Conservation (phyloP, 2,329 filamentous ascomycete genomes). For the Blastomyces silverae region DNA sequence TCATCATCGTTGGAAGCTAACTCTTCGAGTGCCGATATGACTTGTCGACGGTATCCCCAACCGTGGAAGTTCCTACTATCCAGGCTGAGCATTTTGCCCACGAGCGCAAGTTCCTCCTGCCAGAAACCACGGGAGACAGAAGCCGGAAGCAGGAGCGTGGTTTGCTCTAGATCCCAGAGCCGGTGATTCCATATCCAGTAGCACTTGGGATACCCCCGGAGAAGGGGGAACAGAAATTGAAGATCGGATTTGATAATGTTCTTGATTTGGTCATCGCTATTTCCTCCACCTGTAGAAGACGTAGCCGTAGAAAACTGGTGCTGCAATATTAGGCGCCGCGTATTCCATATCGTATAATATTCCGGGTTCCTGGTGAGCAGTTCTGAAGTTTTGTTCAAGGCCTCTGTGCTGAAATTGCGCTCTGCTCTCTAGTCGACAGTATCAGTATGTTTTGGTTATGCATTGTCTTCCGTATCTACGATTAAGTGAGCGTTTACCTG, state of each 20-base stretch:
- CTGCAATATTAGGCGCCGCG: constrained; percentile 61
- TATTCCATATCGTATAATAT: constrained; percentile 47
- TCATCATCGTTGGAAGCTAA: constrained; percentile 30
- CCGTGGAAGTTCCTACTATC: constrained; percentile 94
- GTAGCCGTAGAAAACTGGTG: constrained; percentile 46
- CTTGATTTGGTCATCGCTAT: constrained; percentile 40
- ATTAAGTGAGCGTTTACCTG: constrained; percentile 45
- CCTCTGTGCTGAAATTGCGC: constrained; percentile 39
- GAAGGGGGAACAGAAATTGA: constrained; percentile 71
- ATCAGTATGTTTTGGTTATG: neutral
- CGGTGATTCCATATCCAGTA: constrained; percentile 99
- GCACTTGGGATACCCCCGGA: constrained; percentile 86
- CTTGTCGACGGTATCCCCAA: constrained; percentile 80
- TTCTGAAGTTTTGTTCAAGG: constrained; percentile 40
- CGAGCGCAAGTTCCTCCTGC: constrained; percentile 74
- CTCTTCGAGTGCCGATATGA: constrained; percentile 68
- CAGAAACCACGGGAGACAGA: constrained; percentile 60
- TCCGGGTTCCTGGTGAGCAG: constrained; percentile 43
- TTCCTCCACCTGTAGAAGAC: constrained; percentile 15
- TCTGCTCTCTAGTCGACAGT: constrained; percentile 32
- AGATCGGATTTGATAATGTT: constrained; percentile 66
- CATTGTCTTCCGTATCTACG: constrained; percentile 1
- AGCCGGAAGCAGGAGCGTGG: constrained; percentile 56
- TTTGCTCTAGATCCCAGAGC: constrained; percentile 71
- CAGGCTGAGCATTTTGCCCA: constrained; percentile 77